Base-by-base conservation (phyloP, 2,329 filamentous ascomycete genomes). In the Incumbomyces lentus region DNA sequence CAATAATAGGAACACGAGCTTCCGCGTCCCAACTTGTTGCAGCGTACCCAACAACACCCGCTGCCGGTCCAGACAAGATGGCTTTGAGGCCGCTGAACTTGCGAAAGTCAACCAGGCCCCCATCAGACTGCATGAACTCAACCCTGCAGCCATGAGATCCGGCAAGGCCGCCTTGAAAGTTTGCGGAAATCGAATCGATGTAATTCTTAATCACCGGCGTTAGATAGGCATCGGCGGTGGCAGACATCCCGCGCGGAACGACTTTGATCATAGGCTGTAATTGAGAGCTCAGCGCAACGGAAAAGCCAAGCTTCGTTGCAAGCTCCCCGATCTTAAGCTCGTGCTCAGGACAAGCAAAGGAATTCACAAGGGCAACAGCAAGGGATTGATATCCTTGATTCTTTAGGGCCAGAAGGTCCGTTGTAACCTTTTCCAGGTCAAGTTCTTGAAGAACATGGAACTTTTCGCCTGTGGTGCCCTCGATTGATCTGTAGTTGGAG, bases 51-150 rank as follows among this genome's bases (percentile, higher is more conserved):
- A 95, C 89, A 0, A 95, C 89, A 38, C 89, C 89, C 36, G 88
- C 89, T n/a, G 89, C 89, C 1, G 89, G 89, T 0, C 89, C 90
- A 1, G 88, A 94, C 3, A 95, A 62, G 48, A 95, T 95, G 1
- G 88, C 89, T 58, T 84, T 83, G 7, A 95, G 68, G 0, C 89
- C 89, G 1, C 86, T 92, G 60, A 95, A 95, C 55, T 72, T 62
- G 47, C 64, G 65, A 44, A 70, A 68, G 50, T 71, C 67, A 6
- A 81, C 78, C 6, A 82, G 63, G 3, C 78, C 78, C 40, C 86
- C 87, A 54, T 93, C 87, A 5, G 84, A 90, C 64, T 95, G 89
- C 90, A 95, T 95, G 57, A 95, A 95, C 62, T 95, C 89, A 65
- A 95, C 52, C 88, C 73, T 3, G 86, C 85, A 6, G 81, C 84